A percentile compares a stretch with the other conserved stretches of the same genome.
phyloP scores from a whole-genome alignment of 176 grass and related monocot genomes.

The Triticum turgidum region DNA sequence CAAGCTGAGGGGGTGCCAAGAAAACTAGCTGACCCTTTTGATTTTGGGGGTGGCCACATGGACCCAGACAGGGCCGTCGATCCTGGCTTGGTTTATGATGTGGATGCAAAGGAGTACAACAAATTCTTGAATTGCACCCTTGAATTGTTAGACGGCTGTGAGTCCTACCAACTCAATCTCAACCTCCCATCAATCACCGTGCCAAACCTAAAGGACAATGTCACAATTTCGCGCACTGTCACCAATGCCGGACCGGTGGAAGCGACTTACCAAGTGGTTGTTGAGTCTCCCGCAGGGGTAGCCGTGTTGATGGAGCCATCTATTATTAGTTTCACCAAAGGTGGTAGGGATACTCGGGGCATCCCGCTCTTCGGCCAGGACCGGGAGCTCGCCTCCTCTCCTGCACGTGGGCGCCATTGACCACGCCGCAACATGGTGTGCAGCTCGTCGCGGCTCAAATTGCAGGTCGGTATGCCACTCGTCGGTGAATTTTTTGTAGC shows the following conservation, averaged over 20 bases:
- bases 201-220: neutral
- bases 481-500: no score
- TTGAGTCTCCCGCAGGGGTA: constrained; percentile 7
- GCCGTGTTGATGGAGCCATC: neutral
- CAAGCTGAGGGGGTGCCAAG: neutral
- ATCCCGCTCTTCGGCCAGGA: no score
- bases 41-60: neutral
- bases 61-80: neutral
- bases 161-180: neutral
- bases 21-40: constrained; percentile 24
- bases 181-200: neutral
- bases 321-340: neutral
- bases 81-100: neutral
- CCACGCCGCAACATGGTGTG: no score
- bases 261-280: neutral
- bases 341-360: neutral
- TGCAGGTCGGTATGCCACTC: no score
- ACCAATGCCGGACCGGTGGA: constrained; percentile 22
- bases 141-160: neutral
- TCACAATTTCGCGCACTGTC: neutral
- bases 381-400: no score
- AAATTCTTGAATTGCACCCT: neutral
- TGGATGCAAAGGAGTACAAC: neutral
- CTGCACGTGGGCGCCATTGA: no score
- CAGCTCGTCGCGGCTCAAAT: no score